phyloP scores from a whole-genome alignment of 176 grass and related monocot species.

The Zea mays region Zm-B73-REFERENCE-NAM-5.0 NC_050101.1:175312501-175313000 shows the following conservation, averaged over 20 bases:
- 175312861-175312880: neutral
- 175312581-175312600: constrained; percentile 75
- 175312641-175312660: constrained; percentile 68
- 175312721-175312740: constrained; percentile 97
- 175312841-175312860: neutral
- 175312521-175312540: neutral
- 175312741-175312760: neutral
- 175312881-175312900: neutral
- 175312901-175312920: constrained; percentile 13
- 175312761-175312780: constrained; percentile 13
- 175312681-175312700: constrained; percentile 81
- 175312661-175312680: constrained; percentile 82
- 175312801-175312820: neutral
- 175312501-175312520: constrained; percentile 14
- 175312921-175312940: neutral
- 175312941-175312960: neutral
- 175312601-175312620: constrained; percentile 79
- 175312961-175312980: constrained; percentile 9
- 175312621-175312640: constrained; percentile 59
- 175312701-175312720: constrained; percentile 70
- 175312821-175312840: neutral
- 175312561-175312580: constrained; percentile 52
- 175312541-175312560: constrained; percentile 26
- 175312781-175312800: neutral
- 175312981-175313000: constrained; percentile 1